These are phyloP conservation scores for Aureobasidium sp. DNA, from an alignment of 2,329 filamentous ascomycete species.

Conservation along the genomic window DNA sequence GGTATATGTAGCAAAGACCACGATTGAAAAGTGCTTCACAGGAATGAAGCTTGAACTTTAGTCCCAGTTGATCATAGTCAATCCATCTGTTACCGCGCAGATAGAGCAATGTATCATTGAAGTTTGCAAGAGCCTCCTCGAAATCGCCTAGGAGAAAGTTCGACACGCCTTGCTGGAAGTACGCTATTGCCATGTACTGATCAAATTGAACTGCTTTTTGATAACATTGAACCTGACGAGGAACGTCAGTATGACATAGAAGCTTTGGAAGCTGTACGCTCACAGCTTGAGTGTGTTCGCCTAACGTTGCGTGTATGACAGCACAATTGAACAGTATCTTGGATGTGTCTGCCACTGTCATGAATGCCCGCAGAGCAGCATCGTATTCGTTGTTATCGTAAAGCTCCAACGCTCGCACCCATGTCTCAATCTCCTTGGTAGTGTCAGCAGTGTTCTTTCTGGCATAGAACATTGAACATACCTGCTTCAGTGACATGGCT, in stretches of 20 bases:
- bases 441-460: conserved; percentile 13
- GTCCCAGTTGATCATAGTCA: conserved; percentile 90
- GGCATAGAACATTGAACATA: conserved; percentile 18
- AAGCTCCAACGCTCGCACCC: conserved; percentile 81
- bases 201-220: conserved; percentile 85
- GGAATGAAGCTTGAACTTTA: conserved; percentile 94
- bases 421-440: conserved; percentile 90
- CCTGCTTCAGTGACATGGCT: conserved; percentile 45
- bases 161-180: conserved; percentile 97
- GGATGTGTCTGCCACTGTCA: conserved; percentile 84
- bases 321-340: conserved; percentile 99
- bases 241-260: neutral
- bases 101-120: conserved; percentile 95
- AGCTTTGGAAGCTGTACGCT: conserved; percentile 32
- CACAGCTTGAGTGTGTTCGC: conserved; percentile 93
- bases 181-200: conserved; percentile 92
- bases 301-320: conserved; percentile 92
- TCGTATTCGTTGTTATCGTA: conserved; percentile 99
- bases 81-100: conserved; percentile 94
- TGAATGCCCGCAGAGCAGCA: conserved; percentile 75
- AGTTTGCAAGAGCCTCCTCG: conserved; percentile 93
- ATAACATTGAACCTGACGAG: conserved; percentile 77
- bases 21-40: conserved; percentile 98
- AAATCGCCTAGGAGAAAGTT: conserved; percentile 97
- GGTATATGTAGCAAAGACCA: conserved; percentile 93